phyloP scores from a whole-genome alignment of 805 yeast species.

The Candida ortonii region DNA sequence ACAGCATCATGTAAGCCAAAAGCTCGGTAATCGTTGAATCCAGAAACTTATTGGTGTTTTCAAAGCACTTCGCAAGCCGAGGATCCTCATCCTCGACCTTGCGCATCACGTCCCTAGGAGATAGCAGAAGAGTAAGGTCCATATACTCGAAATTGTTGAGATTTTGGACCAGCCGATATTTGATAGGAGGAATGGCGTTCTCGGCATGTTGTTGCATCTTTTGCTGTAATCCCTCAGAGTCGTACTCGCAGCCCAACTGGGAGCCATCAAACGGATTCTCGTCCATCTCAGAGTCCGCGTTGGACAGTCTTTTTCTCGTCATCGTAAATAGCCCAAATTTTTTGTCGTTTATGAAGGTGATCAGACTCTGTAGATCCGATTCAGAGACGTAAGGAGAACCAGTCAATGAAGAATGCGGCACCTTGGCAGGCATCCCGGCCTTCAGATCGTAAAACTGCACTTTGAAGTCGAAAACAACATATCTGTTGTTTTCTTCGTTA shows the following conservation, averaged over 20 bases:
- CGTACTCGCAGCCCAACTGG: constrained; percentile 28
- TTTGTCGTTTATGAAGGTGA: constrained; percentile 57
- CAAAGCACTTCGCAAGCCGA: constrained; percentile 18
- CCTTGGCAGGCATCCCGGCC: constrained; percentile 48
- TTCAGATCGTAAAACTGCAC: constrained; percentile 61
- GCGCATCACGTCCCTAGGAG: constrained; percentile 17
- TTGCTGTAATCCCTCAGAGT: constrained; percentile 12
- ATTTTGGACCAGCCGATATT: constrained; percentile 46
- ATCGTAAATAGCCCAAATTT: constrained; percentile 29
- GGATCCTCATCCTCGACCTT: constrained; percentile 9
- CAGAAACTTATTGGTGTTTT: constrained; percentile 31
- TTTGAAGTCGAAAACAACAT: constrained; percentile 66
- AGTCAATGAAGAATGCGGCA: constrained; percentile 50
- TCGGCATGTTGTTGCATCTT: constrained; percentile 17
- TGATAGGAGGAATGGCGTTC: constrained; percentile 34
- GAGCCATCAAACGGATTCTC: constrained; percentile 30
- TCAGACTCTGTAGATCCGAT: constrained; percentile 58
- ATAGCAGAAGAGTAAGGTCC: constrained; percentile 26
- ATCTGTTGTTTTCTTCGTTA: constrained; percentile 36
- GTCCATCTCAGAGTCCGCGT: constrained; percentile 15
- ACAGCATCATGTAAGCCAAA: constrained; percentile 26
- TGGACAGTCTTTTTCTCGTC: constrained; percentile 7
- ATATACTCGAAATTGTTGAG: constrained; percentile 41
- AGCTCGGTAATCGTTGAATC: constrained; percentile 31
- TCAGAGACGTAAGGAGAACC: constrained; percentile 55